Conservation (phyloP, 768 basidiomycete genomes). For the Tulasnella sp. region DNA sequence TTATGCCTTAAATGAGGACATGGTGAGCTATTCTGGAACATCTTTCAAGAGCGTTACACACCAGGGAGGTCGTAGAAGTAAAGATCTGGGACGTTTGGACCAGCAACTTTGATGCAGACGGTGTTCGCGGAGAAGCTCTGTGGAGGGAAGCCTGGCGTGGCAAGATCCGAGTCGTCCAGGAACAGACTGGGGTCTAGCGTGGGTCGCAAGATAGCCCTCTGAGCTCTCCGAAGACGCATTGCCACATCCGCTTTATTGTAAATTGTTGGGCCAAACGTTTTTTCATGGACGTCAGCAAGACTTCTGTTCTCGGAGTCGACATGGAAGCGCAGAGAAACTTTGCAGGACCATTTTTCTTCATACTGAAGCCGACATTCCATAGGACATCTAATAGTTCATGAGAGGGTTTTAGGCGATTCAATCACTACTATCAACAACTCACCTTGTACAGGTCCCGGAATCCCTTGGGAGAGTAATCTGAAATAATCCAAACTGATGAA, state of each 20-base stretch:
- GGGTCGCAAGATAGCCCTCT: slow-evolving; percentile 20
- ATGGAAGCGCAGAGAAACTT: slow-evolving; percentile 25
- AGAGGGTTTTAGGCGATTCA: not conserved
- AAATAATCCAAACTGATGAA: not conserved
- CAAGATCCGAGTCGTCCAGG: slow-evolving; percentile 7
- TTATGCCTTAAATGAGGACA: slow-evolving; percentile 7
- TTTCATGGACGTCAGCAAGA: slow-evolving; percentile 16
- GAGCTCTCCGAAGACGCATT: slow-evolving; percentile 18
- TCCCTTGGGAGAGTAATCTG: slow-evolving; percentile 54
- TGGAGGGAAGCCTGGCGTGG: slow-evolving; percentile 5
- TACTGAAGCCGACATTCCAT: slow-evolving; percentile 27
- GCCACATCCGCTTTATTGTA: slow-evolving; percentile 16
- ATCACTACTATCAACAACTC: not conserved
- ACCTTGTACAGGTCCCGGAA: slow-evolving; percentile 68
- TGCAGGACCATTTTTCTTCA: slow-evolving; percentile 24
- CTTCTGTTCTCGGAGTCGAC: slow-evolving; percentile 20
- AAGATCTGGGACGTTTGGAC: slow-evolving; percentile 46
- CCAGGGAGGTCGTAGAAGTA: slow-evolving; percentile 56
- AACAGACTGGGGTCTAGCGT: slow-evolving; percentile 7
- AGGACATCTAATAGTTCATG: slow-evolving; percentile 26
- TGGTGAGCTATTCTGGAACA: not conserved
- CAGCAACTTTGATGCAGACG: slow-evolving; percentile 46
- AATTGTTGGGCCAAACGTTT: slow-evolving; percentile 14
- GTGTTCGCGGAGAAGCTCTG: slow-evolving; percentile 40
- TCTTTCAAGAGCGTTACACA: slow-evolving; percentile 12